Evolutionary conservation across 2,329 filamentous ascomycete species (phyloP), one percentile per base, ranked within the genome.

Genomic region (Orbilia oligospora): DNA sequence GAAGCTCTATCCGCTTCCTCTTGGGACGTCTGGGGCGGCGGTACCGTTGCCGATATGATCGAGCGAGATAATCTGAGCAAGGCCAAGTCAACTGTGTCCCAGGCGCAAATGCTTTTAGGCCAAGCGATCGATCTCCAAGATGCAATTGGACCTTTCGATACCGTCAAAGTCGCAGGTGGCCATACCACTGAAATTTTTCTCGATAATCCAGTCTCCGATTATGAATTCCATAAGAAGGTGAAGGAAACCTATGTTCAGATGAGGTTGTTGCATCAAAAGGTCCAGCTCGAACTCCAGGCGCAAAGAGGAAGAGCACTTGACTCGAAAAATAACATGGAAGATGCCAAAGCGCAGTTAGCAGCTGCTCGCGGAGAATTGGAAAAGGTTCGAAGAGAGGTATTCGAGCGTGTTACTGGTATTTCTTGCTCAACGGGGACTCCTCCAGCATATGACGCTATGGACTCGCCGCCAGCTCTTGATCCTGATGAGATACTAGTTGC

Each of bases 161-260:
- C 82, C 0, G 84, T 88, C 20, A 82, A 82, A 20, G 86, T 89
- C 56, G 85, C 86, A 0, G 84, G 86, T 48, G 86, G 87, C 0
- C 84, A 83, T 68, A 84, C 88, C 14, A 84, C 84, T 6, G 87
- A 89, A 76, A 84, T 89, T 1, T 84, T 89, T n/a, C 88, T 89
- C 80, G 87, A 89, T 80, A 88, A 88, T 63, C 85, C 88, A 72
- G 87, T 88, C 80, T 85, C 84, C 8, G 87, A 89, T 72, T 85
- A 87, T 84, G 84, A 85, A 1, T 88, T 88, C 82, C 87, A 87
- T 77, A 84, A 87, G 12, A 85, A 88, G 82, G 87, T 90, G 76
- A 86, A 87, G 80, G 81, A 84, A 16, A 86, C 85, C 2, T 84
- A 86, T 75, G 83, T 86, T 1, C 80, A 84, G 6, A 81, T 83